Conservation (phyloP, 345 rosid species). For the Dipteronia sinensis region DNA sequence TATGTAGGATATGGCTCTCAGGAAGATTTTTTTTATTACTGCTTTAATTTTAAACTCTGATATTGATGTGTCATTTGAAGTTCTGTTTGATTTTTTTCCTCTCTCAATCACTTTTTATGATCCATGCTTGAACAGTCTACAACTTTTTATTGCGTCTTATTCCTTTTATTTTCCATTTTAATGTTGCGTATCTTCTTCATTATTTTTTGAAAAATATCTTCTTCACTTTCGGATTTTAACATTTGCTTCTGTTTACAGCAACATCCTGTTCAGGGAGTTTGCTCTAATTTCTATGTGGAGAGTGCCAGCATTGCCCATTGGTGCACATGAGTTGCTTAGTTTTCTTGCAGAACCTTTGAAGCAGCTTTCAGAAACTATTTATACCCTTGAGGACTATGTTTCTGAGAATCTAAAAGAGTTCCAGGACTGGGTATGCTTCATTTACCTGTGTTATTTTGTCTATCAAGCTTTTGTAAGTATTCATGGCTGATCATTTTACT, state of each 20-base stretch:
- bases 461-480: neutral
- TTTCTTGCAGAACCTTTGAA: conserved; percentile 97
- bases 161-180: conserved; percentile 13
- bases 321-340: conserved; percentile 90
- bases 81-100: neutral
- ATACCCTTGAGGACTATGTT: conserved; percentile 56
- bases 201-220: neutral
- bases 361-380: conserved; percentile 78
- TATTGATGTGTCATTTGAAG: conserved; percentile 5
- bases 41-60: neutral
- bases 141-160: neutral
- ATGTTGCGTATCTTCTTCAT: conserved; percentile 2
- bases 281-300: conserved; percentile 98
- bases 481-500: conserved; percentile 16
- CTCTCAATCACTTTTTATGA: neutral
- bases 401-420: conserved; percentile 87
- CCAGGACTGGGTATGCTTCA: conserved; percentile 80
- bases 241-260: conserved; percentile 48
- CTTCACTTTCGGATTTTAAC: conserved; percentile 6
- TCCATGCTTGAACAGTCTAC: conserved; percentile 5
- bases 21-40: neutral
- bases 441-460: conserved; percentile 18
- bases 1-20: neutral
- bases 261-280: conserved; percentile 90
- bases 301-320: conserved; percentile 94